Evolutionary conservation across 768 basidiomycete genomes (phyloP).

Genomic region (Brasilioporus rufonigricans): DNA sequence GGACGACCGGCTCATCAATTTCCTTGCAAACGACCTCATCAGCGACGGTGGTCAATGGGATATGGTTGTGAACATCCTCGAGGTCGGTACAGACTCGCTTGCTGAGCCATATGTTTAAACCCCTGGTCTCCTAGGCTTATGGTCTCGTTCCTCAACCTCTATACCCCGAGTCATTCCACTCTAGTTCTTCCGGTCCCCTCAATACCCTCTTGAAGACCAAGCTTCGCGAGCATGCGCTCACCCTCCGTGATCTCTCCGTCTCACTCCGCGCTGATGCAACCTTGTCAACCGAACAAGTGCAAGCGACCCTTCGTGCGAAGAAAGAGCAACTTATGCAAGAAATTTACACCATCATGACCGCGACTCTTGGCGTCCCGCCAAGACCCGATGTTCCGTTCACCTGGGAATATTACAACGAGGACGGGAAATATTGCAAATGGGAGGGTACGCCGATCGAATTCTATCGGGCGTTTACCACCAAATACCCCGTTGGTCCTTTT

Average conservation of each 20-base stretch:
- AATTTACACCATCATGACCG: conserved; percentile 79
- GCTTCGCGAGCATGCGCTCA: conserved; percentile 86
- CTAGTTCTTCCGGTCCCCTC: conserved; percentile 67
- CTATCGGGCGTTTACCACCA: conserved; percentile 61
- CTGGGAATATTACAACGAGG: conserved; percentile 88
- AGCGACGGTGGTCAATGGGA: conserved; percentile 96
- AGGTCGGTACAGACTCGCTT: conserved; percentile 36
- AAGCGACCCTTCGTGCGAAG: conserved; percentile 64
- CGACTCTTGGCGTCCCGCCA: conserved; percentile 86
- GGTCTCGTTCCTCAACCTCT: conserved; percentile 82
- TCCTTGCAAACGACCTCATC: conserved; percentile 74
- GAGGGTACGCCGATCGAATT: conserved; percentile 81
- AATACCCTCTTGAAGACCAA: conserved; percentile 84
- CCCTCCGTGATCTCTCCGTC: conserved; percentile 63
- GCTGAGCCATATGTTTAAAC: conserved; percentile 29
- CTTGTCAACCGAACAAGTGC: conserved; percentile 45
- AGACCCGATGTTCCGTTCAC: conserved; percentile 65
- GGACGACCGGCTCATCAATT: conserved; percentile 78
- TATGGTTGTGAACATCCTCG: conserved; percentile 73
- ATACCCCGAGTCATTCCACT: conserved; percentile 85
- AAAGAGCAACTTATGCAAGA: conserved; percentile 86
- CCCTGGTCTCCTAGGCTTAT: conserved; percentile 49
- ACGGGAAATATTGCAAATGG: conserved; percentile 73
- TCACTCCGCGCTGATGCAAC: conserved; percentile 47
- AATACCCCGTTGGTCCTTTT: conserved; percentile 46